Evolutionary conservation across 495 filamentous ascomycete genomes (phyloP).

Genomic region (Penicillium bialowiezense): DNA sequence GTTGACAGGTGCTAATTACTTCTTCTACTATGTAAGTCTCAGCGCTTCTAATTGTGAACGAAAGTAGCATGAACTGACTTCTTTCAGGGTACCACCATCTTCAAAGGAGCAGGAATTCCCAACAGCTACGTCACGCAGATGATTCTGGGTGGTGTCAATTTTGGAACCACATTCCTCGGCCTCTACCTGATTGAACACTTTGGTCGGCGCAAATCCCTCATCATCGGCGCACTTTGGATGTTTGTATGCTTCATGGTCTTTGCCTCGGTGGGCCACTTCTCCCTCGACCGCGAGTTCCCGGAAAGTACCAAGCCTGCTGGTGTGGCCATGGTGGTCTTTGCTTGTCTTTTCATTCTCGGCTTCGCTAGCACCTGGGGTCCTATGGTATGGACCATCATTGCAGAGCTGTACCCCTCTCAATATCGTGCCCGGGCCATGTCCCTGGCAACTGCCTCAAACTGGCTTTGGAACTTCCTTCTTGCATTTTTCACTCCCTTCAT

Average conservation of each 20-base stretch:
- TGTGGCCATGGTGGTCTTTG: constrained; percentile 68
- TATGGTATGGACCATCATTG: constrained; percentile 75
- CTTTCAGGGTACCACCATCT: constrained; percentile 63
- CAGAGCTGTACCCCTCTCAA: constrained; percentile 74
- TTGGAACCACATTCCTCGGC: constrained; percentile 65
- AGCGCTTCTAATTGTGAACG: too few species aligned
- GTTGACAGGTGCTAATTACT: constrained; percentile 51
- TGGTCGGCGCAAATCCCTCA: constrained; percentile 65
- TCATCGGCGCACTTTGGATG: constrained; percentile 67
- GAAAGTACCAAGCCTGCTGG: constrained; percentile 55
- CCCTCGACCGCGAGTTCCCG: constrained; percentile 49
- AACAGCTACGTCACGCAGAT: constrained; percentile 71
- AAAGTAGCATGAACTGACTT: not conserved
- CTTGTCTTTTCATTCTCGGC: constrained; percentile 59
- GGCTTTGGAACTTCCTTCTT: constrained; percentile 85
- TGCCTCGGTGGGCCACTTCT: constrained; percentile 62
- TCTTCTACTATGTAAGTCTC: constrained; percentile 65
- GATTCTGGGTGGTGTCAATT: constrained; percentile 71
- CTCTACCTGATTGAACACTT: constrained; percentile 68
- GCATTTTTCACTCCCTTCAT: constrained; percentile 80
- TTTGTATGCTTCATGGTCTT: constrained; percentile 69
- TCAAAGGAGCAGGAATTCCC: constrained; percentile 60
- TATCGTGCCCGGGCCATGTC: constrained; percentile 75
- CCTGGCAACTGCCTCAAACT: constrained; percentile 75
- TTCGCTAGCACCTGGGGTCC: constrained; percentile 76